Evolutionary conservation across 176 grass and related monocot genomes (phyloP), one percentile per base, ranked within the genome.

Genomic region (Aegilops tauschii): DNA sequence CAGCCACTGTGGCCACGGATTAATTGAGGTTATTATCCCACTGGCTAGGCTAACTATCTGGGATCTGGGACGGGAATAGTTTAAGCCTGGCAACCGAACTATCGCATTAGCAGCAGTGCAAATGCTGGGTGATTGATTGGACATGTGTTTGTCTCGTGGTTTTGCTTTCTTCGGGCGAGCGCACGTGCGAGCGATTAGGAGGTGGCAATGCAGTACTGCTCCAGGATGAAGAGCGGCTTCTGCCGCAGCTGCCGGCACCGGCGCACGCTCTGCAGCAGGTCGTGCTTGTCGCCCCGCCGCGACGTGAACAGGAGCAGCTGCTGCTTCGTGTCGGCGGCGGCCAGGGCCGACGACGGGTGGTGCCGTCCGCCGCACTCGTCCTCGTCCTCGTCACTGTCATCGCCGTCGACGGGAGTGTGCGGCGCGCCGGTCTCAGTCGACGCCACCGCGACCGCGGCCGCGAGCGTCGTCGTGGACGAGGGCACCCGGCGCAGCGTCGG

Each of bases 171-270:
- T 67, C 16, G 13, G 14, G 3, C 30, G 65, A 34, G 35, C 31
- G 66, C 68, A n/a, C 28, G 80, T 39, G 76, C 42, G 1, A 39
- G 64, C 29, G 1, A 52, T 59, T 61, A 92, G 71, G 89, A 92
- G 25, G 89, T 92, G 90, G 94, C 90, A 86, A 99, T 89, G 94
- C 92, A 99, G 86, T 92, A 99, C 31, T 85, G 94, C 85, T 99
- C 97, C 79, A 92, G 89, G 77, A 99, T 94, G 85, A 99, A 99
- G 79, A 99, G 78, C 17, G 74, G 90, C 29, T 85, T 92, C 84
- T 90, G 78, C 12, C 90, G 76, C 30, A 96, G 97, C 87, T 99
- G 92, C 73, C 92, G 87, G 97, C 97, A 99, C 79, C 87, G 83
- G 29, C 90, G 83, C 90, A 99, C 87, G 87, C 69, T 89, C 87